Conservation (phyloP, 495 filamentous ascomycete species). For the Penicillium soppii region DNA sequence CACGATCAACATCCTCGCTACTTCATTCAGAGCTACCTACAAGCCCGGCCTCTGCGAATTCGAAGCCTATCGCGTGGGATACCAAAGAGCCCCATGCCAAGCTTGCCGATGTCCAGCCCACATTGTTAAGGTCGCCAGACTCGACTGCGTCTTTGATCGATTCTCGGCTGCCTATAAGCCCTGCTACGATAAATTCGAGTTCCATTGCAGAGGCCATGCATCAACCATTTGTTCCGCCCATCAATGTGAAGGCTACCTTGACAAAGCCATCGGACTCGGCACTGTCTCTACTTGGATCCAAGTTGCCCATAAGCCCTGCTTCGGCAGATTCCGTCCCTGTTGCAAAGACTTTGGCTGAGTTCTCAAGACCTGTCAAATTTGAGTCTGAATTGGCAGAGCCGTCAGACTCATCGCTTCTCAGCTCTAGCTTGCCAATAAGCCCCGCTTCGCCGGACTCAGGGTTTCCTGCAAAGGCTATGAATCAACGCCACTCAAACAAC, state of each 20-base stretch:
- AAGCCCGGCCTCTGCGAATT: background rate
- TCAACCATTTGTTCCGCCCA: background rate
- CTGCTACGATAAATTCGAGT: background rate
- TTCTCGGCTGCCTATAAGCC: slow-evolving; percentile 12
- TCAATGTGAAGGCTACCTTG: background rate
- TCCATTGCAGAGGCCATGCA: background rate
- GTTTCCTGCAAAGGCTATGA: background rate
- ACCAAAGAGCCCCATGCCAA: background rate
- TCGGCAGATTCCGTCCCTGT: background rate
- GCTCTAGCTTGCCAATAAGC: background rate
- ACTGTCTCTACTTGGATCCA: slow-evolving; percentile 12
- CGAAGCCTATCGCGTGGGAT: background rate
- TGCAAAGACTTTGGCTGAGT: background rate
- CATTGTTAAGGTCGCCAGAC: background rate
- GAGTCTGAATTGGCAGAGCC: background rate
- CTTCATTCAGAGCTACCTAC: background rate
- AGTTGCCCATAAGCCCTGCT: slow-evolving; percentile 31
- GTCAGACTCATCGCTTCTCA: background rate
- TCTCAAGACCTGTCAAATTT: background rate
- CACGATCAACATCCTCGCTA: background rate
- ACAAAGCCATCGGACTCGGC: slow-evolving; percentile 10
- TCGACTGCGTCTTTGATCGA: slow-evolving; percentile 5
- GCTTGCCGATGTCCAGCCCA: background rate
- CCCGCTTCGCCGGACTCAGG: background rate
- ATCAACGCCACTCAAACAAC: background rate